Evolutionary conservation across 1,139 yeast genomes (phyloP).

Genomic region (Nadsonia starkeyi-henricii): DNA sequence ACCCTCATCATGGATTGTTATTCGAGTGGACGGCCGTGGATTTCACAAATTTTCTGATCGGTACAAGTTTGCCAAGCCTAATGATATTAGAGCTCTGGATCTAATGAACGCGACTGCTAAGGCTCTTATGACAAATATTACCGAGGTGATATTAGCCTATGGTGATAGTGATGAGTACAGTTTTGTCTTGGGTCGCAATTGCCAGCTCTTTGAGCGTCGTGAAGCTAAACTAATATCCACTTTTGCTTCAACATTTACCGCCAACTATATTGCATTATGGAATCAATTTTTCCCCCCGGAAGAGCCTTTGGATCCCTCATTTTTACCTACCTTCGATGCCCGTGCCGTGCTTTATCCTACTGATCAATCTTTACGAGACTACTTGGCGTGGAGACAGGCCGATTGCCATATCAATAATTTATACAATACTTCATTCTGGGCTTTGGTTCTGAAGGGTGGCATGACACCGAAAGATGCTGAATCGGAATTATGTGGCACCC

Average conservation of each 20-base stretch:
- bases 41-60: slow-evolving; percentile 70
- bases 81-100: slow-evolving; percentile 59
- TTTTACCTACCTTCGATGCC: slow-evolving; percentile 81
- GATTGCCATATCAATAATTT: slow-evolving; percentile 93
- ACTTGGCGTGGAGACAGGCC: slow-evolving; percentile 89
- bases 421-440: slow-evolving; percentile 91
- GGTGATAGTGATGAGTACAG: slow-evolving; percentile 90
- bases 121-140: slow-evolving; percentile 44
- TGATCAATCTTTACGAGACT: slow-evolving; percentile 48
- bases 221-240: slow-evolving; percentile 67
- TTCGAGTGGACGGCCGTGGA: slow-evolving; percentile 88
- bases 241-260: slow-evolving; percentile 69
- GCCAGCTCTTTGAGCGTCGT: slow-evolving; percentile 65
- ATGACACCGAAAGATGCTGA: slow-evolving; percentile 70
- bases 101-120: slow-evolving; percentile 76
- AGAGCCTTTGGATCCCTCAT: slow-evolving; percentile 22
- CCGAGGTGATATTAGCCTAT: slow-evolving; percentile 69
- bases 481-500: slow-evolving; percentile 51
- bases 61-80: slow-evolving; percentile 75
- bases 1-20: slow-evolving; percentile 69
- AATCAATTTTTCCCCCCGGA: slow-evolving; percentile 36
- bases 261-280: slow-evolving; percentile 65
- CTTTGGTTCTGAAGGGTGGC: slow-evolving; percentile 57
- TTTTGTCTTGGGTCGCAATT: slow-evolving; percentile 49
- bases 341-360: slow-evolving; percentile 81